Evolutionary conservation across 2,329 filamentous ascomycete species (phyloP).

Genomic region (Ceratocystis lukuohia): DNA sequence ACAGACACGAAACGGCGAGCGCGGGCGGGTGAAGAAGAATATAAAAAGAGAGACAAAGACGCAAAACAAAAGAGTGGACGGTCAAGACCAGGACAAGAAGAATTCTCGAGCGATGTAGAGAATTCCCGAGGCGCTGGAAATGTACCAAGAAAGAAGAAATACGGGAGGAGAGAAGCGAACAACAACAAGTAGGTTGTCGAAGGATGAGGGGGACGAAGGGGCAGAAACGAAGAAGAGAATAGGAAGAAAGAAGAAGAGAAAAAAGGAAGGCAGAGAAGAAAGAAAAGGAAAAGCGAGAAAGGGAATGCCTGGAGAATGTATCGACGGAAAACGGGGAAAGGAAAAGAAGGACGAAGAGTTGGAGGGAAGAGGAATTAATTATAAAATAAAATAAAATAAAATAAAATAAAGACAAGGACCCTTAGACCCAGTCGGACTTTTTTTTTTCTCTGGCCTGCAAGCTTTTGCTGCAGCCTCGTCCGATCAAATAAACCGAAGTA

Average conservation of each 20-base stretch:
- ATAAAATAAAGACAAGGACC: neutral
- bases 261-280: neutral
- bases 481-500: neutral
- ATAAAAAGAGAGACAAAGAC: conserved; percentile 16
- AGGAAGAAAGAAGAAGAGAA: conserved; percentile 11
- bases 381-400: conserved; percentile 10
- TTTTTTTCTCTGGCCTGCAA: neutral
- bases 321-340: neutral
- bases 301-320: conserved; percentile 6
- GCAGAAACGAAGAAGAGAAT: conserved; percentile 16
- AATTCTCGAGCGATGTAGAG: conserved; percentile 33
- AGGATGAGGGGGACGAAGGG: conserved; percentile 23
- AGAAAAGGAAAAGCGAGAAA: neutral
- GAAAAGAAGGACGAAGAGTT: neutral
- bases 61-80: conserved; percentile 24
- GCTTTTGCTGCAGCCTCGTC: neutral
- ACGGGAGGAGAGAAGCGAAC: conserved; percentile 18
- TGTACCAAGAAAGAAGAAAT: conserved; percentile 28
- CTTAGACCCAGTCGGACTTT: neutral
- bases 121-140: conserved; percentile 27
- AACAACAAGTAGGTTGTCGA: conserved; percentile 25
- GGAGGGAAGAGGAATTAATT: conserved; percentile 1
- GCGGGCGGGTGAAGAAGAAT: conserved; percentile 14
- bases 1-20: conserved; percentile 11
- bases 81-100: conserved; percentile 33